Percentiles rank a stretch among this genome's conserved stretches.
These are phyloP conservation scores for Fusarium agapanthi DNA, from an alignment of 2,329 filamentous ascomycete genomes.

Conservation along the genomic window DNA sequence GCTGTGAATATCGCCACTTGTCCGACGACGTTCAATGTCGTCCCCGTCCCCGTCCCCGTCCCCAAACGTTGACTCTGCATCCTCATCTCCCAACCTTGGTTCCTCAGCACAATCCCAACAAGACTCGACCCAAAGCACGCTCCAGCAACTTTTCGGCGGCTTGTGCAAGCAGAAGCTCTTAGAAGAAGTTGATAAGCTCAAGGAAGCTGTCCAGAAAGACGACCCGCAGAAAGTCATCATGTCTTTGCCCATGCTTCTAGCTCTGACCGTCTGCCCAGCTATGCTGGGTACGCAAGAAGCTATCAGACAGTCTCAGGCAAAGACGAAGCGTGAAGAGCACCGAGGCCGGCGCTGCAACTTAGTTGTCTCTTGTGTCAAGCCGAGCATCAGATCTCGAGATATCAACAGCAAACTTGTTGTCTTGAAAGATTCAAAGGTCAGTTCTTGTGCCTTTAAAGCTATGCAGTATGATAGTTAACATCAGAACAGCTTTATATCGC, in stretches of 20 bases:
- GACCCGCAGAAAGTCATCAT: conserved; percentile 42
- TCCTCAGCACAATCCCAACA: conserved; percentile 16
- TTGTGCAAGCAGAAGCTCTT: conserved; percentile 39
- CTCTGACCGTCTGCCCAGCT: conserved; percentile 46
- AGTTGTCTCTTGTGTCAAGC: conserved; percentile 56
- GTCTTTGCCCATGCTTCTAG: conserved; percentile 43
- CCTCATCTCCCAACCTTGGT: conserved; percentile 9
- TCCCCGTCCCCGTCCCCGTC: conserved; percentile 23
- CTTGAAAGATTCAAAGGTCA: conserved; percentile 53
- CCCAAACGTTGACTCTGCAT: conserved; percentile 18
- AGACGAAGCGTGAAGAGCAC: conserved; percentile 56
- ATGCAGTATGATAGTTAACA: background rate
- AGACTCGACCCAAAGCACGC: conserved; percentile 26
- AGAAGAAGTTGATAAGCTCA: conserved; percentile 41
- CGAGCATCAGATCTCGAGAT: conserved; percentile 53
- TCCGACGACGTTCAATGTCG: conserved; percentile 36
- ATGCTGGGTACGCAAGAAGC: conserved; percentile 58
- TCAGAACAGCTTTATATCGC: conserved; percentile 41
- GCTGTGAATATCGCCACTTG: conserved; percentile 21
- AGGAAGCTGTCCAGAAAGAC: conserved; percentile 37
- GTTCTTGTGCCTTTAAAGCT: background rate
- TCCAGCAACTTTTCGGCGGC: conserved; percentile 36
- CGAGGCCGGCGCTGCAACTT: conserved; percentile 58
- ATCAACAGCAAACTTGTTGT: conserved; percentile 57
- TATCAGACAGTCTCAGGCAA: conserved; percentile 57